Base-by-base conservation (phyloP, 1,284 basidiomycete genomes). In the Fomes fomentarius region DNA sequence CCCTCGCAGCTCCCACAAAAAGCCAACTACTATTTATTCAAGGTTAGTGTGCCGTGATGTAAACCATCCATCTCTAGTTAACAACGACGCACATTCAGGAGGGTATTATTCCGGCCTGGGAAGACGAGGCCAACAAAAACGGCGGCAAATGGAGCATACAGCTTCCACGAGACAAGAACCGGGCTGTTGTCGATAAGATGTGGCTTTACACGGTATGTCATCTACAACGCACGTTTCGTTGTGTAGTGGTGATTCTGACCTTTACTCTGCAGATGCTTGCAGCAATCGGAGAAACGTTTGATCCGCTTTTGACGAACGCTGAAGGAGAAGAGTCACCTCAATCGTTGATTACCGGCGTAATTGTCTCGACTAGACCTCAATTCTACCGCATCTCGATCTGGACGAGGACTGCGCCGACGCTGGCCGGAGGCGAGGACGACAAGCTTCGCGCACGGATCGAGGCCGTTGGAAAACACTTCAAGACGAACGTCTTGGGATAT, bases 111-210 rank as follows among this genome's bases (percentile, higher is more conserved):
- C 94, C 94, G 15, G 94, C 94, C 47, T 98, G 95, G 94, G 95
- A 98, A 71, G 95, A 97, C 66, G 85, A 92, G 46, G 93, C 94
- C 38, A 99, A 99, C 77, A 94, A 95, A 71, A 84, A 92, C 63
- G 96, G 96, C 46, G 96, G 96, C 56, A 99, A 98, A 77, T 99
- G 96, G 96, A 92, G 90, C 68, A 94, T 99, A 61, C 97, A 99
- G 74, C 78, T 99, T 28, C 96, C 97, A 25, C 90, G 93, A 69
- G 96, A 98, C 65, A 98, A 98, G 80, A 94, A 91, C 69, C 82
- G 91, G 52, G 70, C 64, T 30, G 76, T 85, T 43, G 91, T 99
- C 50, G 96, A 99, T 74, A 91, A 88, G 70, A 93, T 96, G 86
- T 99, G 97, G 96, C 83, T 99, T 45, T 96, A 96, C 77, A 98